Base-by-base conservation (phyloP, 345 rosid species). In the Arabidopsis suecica region DNA sequence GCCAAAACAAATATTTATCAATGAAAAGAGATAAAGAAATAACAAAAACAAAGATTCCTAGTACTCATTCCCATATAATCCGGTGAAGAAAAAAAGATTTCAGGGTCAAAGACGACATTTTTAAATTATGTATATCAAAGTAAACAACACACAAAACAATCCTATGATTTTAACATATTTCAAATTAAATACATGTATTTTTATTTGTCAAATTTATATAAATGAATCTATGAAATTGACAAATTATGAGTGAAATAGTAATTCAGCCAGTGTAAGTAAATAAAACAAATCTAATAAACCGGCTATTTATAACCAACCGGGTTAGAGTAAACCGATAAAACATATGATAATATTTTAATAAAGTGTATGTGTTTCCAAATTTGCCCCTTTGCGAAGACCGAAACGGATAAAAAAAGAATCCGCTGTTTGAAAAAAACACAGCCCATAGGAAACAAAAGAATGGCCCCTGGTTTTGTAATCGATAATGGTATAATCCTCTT, bases 391-490 rank as follows among this genome's bases (percentile, higher is more conserved):
- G 60, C 41, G 49, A 71, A 71, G 61, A 54, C 78, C 71, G 75
- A 68, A 74, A 73, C 75, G 75, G 78, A 56, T 61, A 73, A 60
- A 67, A 60, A 66, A 55, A 45, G 23, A 64, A 32, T 73, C 78
- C 78, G 82, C 75, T 79, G 75, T 79, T 79, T 47, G 65, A 72
- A 37, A 48, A 59, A 65, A 72, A 50, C 59, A 40, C 53, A 68
- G 82, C 82, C 78, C 82, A 73, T 73, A 68, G 78, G 37, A 62
- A 42, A 25, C 2, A 65, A 58, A 72, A 45, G 12, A 61, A 34
- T 6, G 74, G 82, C 82, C 74, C 78, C 74, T 78, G 78, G 81
- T 78, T 78, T 78, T 73, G 77, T 16, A 53, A 3, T 51, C 63
- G 12, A n/a, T 22, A 55, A 57, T 57, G 60, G 66, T 77, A 7